Evolutionary conservation across 306 rosid species (phyloP).

Genomic region (Malus sylvestris): DNA sequence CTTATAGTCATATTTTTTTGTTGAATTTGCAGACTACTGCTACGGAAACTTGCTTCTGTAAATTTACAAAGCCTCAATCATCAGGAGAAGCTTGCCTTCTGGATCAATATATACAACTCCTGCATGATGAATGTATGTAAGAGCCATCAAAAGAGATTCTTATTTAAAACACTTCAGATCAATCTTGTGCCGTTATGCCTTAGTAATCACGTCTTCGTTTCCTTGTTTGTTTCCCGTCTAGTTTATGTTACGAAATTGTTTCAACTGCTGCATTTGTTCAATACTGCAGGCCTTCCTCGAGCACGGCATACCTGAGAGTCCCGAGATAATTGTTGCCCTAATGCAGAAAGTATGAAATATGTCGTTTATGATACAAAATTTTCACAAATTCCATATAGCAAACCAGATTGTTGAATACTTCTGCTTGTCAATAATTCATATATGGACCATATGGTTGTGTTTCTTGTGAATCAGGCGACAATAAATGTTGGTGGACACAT

Average conservation of each 20-base stretch:
- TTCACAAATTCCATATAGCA: neutral
- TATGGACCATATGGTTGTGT: conserved; percentile 1
- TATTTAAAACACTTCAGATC: neutral
- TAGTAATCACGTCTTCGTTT: neutral
- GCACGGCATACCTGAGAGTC: conserved; percentile 74
- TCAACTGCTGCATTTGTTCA: conserved; percentile 9
- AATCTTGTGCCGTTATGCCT: neutral
- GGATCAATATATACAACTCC: conserved; percentile 92
- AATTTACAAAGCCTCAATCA: conserved; percentile 58
- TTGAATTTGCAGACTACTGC: conserved; percentile 53
- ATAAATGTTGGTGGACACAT: conserved; percentile 77
- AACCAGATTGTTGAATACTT: neutral
- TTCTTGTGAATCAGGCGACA: conserved; percentile 52
- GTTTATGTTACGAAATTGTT: neutral
- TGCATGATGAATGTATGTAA: conserved; percentile 84
- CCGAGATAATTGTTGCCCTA: conserved; percentile 61
- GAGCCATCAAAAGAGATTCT: neutral
- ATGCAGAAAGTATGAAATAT: conserved; percentile 58
- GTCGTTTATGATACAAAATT: neutral
- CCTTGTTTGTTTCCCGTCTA: neutral
- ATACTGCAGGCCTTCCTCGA: conserved; percentile 65
- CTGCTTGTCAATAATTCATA: conserved; percentile 8
- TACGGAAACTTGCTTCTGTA: conserved; percentile 69
- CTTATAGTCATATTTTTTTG: conserved; percentile 9
- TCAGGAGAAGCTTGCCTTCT: conserved; percentile 95